Evolutionary conservation across 2,329 filamentous ascomycete genomes (phyloP).

Genomic region (Penicillium corylophilum): DNA sequence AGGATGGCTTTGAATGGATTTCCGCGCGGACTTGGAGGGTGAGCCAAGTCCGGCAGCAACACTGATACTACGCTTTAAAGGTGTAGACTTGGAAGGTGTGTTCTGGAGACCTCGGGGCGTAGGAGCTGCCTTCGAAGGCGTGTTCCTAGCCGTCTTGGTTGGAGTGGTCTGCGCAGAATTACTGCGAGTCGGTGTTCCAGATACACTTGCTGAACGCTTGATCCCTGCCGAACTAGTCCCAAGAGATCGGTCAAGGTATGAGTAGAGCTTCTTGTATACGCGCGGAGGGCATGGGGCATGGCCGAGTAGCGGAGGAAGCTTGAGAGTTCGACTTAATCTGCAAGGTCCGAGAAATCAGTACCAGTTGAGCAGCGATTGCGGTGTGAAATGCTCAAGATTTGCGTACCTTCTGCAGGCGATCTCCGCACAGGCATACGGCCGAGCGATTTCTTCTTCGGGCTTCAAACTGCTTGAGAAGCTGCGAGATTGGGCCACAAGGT

Average conservation of each 20-base stretch:
- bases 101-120: conserved; percentile 34
- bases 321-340: conserved; percentile 72
- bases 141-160: conserved; percentile 26
- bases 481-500: conserved; percentile 76
- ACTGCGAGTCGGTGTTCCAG: conserved; percentile 29
- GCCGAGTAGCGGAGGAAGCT: conserved; percentile 73
- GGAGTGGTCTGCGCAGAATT: conserved; percentile 41
- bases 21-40: conserved; percentile 23
- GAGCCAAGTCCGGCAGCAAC: conserved; percentile 18
- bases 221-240: conserved; percentile 31
- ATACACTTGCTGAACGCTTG: conserved; percentile 38
- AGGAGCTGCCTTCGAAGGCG: conserved; percentile 30
- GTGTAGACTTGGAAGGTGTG: conserved; percentile 49
- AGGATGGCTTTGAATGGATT: conserved; percentile 10
- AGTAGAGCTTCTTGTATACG: conserved; percentile 80
- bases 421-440: conserved; percentile 80
- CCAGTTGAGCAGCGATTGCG: background rate
- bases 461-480: conserved; percentile 75
- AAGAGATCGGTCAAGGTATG: conserved; percentile 73
- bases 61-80: conserved; percentile 38
- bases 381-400: background rate
- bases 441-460: conserved; percentile 82
- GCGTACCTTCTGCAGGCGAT: conserved; percentile 80
- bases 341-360: no score
- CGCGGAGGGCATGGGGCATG: conserved; percentile 75